Conservation (phyloP, 345 rosid genomes). For the Stellera chamaejasme region DNA sequence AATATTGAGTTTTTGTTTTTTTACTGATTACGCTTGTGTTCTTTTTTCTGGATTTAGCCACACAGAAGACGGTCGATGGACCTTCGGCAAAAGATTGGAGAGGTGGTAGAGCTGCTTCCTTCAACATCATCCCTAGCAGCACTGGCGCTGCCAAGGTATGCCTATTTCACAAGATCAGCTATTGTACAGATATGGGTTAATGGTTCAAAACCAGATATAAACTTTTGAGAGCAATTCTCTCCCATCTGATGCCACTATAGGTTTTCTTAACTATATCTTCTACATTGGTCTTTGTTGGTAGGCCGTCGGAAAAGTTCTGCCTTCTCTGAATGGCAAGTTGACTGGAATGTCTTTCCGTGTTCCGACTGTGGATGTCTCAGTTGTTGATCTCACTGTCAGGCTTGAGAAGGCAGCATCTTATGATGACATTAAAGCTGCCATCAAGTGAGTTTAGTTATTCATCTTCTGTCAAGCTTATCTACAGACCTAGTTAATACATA, state of each 20-base stretch:
- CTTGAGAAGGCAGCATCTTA: conserved; percentile 69
- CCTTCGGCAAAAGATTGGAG: conserved; percentile 95
- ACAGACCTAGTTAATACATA: conserved; percentile 31
- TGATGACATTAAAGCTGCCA: conserved; percentile 60
- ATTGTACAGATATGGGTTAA: neutral
- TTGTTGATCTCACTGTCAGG: conserved; percentile 84
- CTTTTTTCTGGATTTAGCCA: conserved; percentile 29
- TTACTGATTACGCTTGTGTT: neutral
- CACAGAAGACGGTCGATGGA: conserved; percentile 97
- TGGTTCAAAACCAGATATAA: neutral
- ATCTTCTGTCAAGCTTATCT: conserved; percentile 9
- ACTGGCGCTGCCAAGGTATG: conserved; percentile 87
- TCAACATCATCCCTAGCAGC: conserved; percentile 93
- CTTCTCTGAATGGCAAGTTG: conserved; percentile 65
- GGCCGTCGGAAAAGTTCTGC: conserved; percentile 91
- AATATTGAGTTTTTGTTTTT: no score
- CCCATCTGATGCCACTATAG: no score
- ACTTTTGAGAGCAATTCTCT: neutral
- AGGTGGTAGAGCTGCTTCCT: conserved; percentile 96
- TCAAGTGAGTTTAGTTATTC: conserved; percentile 41
- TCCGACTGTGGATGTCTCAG: conserved; percentile 84
- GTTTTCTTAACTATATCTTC: no score
- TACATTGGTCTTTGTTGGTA: neutral
- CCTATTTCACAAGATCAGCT: neutral
- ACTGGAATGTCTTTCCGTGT: conserved; percentile 98